Evolutionary conservation across 129 eudicot genomes (phyloP).

Genomic region (Tagetes patula): DNA sequence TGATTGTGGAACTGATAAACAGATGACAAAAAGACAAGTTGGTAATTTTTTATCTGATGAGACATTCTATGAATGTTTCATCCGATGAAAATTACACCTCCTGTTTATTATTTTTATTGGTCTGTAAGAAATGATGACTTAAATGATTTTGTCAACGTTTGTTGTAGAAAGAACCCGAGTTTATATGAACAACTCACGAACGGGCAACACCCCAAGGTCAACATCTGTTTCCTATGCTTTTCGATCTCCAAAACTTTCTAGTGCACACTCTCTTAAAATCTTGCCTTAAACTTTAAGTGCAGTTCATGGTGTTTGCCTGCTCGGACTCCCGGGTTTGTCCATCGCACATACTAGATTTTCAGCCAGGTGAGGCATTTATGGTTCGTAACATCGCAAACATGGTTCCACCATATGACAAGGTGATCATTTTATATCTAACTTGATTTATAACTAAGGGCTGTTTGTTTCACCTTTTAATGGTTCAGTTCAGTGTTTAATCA

Average conservation of each 20-base stretch:
- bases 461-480: too few relatives aligned
- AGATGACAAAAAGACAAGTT: too few relatives aligned
- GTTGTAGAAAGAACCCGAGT: slow-evolving; percentile 55
- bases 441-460: neutral
- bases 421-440: neutral
- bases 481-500: too few relatives aligned
- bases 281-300: slow-evolving; percentile 29
- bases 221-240: neutral
- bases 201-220: slow-evolving; percentile 81
- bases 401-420: slow-evolving; percentile 73
- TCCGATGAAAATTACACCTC: too few relatives aligned
- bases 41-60: too few relatives aligned
- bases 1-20: too few relatives aligned
- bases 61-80: too few relatives aligned
- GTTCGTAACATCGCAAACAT: slow-evolving; percentile 79
- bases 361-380: slow-evolving; percentile 87
- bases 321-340: slow-evolving; percentile 87
- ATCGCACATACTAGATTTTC: slow-evolving; percentile 69
- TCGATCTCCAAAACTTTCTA: neutral
- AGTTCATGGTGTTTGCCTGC: slow-evolving; percentile 89
- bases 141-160: too few relatives aligned
- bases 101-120: too few relatives aligned
- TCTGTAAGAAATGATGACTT: too few relatives aligned
- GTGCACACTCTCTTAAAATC: neutral
- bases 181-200: slow-evolving; percentile 54